A percentile compares a stretch with the other conserved stretches of the same genome.
These are phyloP conservation scores for Yamadazyma tumulicola DNA, from an alignment of 805 yeast species.

Conservation along the genomic window DNA sequence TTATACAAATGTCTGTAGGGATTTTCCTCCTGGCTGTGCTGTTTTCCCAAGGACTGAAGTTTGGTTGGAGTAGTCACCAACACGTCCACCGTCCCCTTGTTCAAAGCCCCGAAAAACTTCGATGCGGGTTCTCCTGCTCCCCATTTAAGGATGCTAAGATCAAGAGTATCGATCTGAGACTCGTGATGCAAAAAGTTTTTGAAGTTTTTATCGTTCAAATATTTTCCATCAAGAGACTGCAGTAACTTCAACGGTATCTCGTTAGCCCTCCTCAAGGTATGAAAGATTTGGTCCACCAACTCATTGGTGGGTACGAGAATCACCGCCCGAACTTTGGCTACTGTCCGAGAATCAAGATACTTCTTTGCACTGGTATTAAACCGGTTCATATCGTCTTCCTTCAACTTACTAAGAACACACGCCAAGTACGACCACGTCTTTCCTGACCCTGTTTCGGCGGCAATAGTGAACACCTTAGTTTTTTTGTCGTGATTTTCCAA, in stretches of 20 bases:
- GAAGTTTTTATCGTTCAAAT: slow-evolving; percentile 13
- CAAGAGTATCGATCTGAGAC: slow-evolving; percentile 27
- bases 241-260: slow-evolving; percentile 19
- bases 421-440: slow-evolving; percentile 90
- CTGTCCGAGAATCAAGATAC: slow-evolving; percentile 21
- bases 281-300: slow-evolving; percentile 73
- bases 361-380: slow-evolving; percentile 16
- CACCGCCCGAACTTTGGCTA: slow-evolving; percentile 55
- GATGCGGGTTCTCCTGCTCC: slow-evolving; percentile 55
- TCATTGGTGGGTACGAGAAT: slow-evolving; percentile 90
- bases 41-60: slow-evolving; percentile 39
- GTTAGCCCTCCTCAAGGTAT: slow-evolving; percentile 35
- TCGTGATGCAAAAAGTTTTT: slow-evolving; percentile 20
- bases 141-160: slow-evolving; percentile 55
- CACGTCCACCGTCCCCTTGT: slow-evolving; percentile 60
- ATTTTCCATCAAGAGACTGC: slow-evolving; percentile 14
- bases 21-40: slow-evolving; percentile 25
- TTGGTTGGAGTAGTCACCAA: slow-evolving; percentile 85
- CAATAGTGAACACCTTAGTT: slow-evolving; percentile 67
- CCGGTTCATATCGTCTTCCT: slow-evolving; percentile 46
- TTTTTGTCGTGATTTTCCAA: slow-evolving; percentile 24
- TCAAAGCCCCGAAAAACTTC: slow-evolving; percentile 46
- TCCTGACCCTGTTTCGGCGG: slow-evolving; percentile 97
- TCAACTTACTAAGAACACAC: slow-evolving; percentile 66
- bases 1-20: slow-evolving; percentile 38